phyloP scores from a whole-genome alignment of 129 eudicot genomes.

The Arctium minus region DNA sequence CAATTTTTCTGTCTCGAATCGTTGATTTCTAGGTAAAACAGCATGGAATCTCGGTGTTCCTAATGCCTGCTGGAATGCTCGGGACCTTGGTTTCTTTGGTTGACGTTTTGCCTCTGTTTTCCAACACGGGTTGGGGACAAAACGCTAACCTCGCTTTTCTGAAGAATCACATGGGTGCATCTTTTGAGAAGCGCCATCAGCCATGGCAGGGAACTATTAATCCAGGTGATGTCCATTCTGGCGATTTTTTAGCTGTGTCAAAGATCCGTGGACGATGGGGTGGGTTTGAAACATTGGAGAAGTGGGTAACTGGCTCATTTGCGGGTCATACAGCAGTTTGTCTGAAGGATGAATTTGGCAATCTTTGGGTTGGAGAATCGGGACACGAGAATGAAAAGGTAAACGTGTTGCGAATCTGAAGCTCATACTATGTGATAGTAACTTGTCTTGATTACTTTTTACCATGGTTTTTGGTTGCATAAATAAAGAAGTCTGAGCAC shows the following conservation, averaged over 20 bases:
- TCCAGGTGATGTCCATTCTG: slow-evolving; percentile 68
- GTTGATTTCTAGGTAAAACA: slow-evolving; percentile 59
- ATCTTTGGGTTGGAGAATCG: slow-evolving; percentile 99
- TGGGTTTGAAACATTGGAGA: slow-evolving; percentile 81
- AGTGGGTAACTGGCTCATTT: slow-evolving; percentile 83
- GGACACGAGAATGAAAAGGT: slow-evolving; percentile 99
- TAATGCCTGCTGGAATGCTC: slow-evolving; percentile 87
- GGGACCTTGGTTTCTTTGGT: slow-evolving; percentile 76
- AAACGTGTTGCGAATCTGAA: neutral
- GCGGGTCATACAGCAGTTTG: slow-evolving; percentile 88
- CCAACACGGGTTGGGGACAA: slow-evolving; percentile 89
- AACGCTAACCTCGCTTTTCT: slow-evolving; percentile 78
- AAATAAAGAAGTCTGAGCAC: neutral
- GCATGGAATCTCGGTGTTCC: slow-evolving; percentile 76
- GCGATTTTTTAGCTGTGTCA: slow-evolving; percentile 67
- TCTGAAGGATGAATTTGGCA: slow-evolving; percentile 66
- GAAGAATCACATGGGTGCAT: slow-evolving; percentile 95
- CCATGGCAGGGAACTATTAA: slow-evolving; percentile 59
- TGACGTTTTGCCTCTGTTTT: slow-evolving; percentile 74
- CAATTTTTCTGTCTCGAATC: slow-evolving; percentile 1
- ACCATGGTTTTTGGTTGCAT: no score
- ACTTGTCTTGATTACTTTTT: no score
- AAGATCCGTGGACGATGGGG: slow-evolving; percentile 88
- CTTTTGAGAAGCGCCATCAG: slow-evolving; percentile 59
- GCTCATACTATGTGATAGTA: neutral